Percentiles rank a stretch among this genome's conserved stretches.
phyloP scores from a whole-genome alignment of 805 yeast genomes.

The Starmerella asiatica region DNA sequence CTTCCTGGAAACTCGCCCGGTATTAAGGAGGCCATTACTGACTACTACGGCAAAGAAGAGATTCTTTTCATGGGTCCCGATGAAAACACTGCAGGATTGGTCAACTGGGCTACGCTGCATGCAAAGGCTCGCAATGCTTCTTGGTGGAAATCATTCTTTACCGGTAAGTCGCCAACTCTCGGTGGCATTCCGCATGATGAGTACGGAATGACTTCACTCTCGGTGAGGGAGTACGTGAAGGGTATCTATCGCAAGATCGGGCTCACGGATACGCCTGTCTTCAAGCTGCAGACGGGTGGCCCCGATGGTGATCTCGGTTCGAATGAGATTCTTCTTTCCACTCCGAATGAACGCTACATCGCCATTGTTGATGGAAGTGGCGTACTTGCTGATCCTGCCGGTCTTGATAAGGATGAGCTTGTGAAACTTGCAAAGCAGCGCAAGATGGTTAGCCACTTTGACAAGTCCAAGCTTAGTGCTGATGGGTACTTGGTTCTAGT shows the following conservation, averaged over 20 bases:
- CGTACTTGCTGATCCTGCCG: conserved; percentile 81
- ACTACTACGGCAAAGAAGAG: conserved; percentile 70
- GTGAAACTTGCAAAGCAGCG: conserved; percentile 64
- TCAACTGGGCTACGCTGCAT: conserved; percentile 94
- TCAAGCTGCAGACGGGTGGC: conserved; percentile 93
- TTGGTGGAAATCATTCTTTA: conserved; percentile 97
- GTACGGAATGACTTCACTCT: conserved; percentile 93
- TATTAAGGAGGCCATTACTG: conserved; percentile 70
- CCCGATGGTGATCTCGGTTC: conserved; percentile 98
- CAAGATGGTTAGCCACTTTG: conserved; percentile 57
- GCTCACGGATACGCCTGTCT: conserved; percentile 44
- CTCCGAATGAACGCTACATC: conserved; percentile 57
- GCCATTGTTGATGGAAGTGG: conserved; percentile 94
- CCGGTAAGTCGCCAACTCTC: conserved; percentile 80
- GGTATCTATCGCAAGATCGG: conserved; percentile 69
- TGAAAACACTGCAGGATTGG: conserved; percentile 92
- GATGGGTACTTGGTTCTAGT: conserved; percentile 73
- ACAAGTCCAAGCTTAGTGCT: conserved; percentile 49
- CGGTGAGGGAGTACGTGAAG: conserved; percentile 83
- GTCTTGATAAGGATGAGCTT: conserved; percentile 70
- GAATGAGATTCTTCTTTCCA: conserved; percentile 77
- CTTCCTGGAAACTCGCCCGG: conserved; percentile 60
- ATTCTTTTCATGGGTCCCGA: conserved; percentile 98
- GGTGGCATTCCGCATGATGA: conserved; percentile 99
- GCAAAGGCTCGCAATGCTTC: conserved; percentile 86